Evolutionary conservation across 2,329 filamentous ascomycete species (phyloP).

Genomic region (Graphiopsis chlorocephala): DNA sequence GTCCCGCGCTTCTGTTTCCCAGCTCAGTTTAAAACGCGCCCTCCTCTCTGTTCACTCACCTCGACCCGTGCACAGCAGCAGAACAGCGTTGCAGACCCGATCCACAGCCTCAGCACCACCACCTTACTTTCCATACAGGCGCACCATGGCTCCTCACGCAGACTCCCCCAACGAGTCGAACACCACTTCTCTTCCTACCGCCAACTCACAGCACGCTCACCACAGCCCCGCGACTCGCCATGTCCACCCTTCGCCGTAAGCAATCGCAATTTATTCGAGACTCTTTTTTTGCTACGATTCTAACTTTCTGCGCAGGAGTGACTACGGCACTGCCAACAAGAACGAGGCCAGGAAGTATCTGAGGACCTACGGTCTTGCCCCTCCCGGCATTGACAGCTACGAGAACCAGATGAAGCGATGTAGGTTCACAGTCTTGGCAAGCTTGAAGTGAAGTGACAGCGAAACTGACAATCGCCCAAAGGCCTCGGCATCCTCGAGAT

Average conservation of each 20-base stretch:
- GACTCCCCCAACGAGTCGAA: constrained; percentile 3
- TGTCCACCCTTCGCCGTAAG: constrained; percentile 37
- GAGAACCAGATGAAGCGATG: constrained; percentile 51
- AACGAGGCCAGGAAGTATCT: constrained; percentile 51
- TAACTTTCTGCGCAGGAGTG: constrained; percentile 33
- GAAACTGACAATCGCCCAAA: constrained; percentile 29
- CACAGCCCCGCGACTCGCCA: constrained; percentile 35
- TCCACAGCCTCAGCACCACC: constrained; percentile 20
- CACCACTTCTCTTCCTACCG: constrained; percentile 22
- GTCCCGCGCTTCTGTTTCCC: constrained; percentile 1
- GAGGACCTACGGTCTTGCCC: constrained; percentile 52
- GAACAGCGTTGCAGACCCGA: not conserved
- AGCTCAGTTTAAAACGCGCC: constrained; percentile 1
- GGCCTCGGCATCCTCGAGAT: constrained; percentile 72
- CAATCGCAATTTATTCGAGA: constrained; percentile 16
- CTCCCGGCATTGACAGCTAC: constrained; percentile 50
- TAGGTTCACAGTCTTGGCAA: constrained; percentile 30
- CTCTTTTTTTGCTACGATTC: not conserved
- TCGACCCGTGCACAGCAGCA: not conserved
- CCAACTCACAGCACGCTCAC: constrained; percentile 36
- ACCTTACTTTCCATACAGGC: not conserved
- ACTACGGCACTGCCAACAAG: constrained; percentile 51
- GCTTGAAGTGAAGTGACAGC: constrained; percentile 13
- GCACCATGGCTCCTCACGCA: constrained; percentile 14
- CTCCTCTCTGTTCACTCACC: not conserved